phyloP scores from a whole-genome alignment of 805 yeast species.

The Starmerella bombicola region DNA sequence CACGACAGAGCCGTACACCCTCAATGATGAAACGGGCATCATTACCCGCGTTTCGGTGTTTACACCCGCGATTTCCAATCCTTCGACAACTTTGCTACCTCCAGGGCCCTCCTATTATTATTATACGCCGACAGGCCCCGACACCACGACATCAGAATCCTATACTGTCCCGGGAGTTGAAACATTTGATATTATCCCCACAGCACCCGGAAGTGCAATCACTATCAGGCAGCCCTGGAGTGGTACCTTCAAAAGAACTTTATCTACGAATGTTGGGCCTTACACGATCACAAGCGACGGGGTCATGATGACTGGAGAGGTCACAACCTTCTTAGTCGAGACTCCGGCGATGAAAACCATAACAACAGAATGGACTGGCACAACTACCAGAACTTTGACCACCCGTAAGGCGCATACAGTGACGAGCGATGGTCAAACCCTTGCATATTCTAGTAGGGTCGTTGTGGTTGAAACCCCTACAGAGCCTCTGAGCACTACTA shows the following conservation, averaged over 20 bases:
- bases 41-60: slow-evolving; percentile 1
- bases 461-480: slow-evolving; percentile 7
- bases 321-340: slow-evolving; percentile 4
- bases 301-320: slow-evolving; percentile 1
- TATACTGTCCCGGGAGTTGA: slow-evolving; percentile 1
- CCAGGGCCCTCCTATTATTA: neutral
- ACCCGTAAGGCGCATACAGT: slow-evolving; percentile 3
- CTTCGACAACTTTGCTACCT: slow-evolving; percentile 1
- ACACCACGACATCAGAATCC: neutral
- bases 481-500: slow-evolving; percentile 1
- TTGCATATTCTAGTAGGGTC: slow-evolving; percentile 1
- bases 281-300: neutral
- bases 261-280: slow-evolving; percentile 7
- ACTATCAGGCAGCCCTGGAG: slow-evolving; percentile 3
- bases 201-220: slow-evolving; percentile 4
- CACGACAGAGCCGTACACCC: slow-evolving; percentile 3
- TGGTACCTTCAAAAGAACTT: slow-evolving; percentile 1
- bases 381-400: neutral
- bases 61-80: slow-evolving; percentile 2
- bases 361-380: neutral
- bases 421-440: neutral
- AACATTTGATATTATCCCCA: slow-evolving; percentile 2
- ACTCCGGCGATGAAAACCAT: neutral
- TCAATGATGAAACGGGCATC: slow-evolving; percentile 1
- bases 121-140: slow-evolving; percentile 4